Conservation (phyloP, 805 yeast species). For the Starmerella khaoyaiensis region DNA sequence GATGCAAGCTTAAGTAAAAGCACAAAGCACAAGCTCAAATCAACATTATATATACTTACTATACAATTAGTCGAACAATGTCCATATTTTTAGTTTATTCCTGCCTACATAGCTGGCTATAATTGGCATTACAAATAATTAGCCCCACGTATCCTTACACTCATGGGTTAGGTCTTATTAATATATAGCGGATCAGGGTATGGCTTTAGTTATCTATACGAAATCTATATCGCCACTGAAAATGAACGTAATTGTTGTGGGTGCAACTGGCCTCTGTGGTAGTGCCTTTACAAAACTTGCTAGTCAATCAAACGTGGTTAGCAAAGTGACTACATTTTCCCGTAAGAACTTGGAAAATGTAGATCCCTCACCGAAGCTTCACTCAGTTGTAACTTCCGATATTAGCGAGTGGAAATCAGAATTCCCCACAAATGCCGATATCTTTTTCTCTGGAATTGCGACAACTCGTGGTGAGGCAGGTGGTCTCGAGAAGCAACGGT, state of each 20-base stretch:
- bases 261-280: constrained; percentile 76
- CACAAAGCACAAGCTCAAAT: no score
- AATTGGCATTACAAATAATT: no score
- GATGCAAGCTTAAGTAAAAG: no score
- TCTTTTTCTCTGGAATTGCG: constrained; percentile 55
- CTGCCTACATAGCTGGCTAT: no score
- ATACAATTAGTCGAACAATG: no score
- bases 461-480: constrained; percentile 68
- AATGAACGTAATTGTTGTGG: constrained; percentile 30
- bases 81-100: no score
- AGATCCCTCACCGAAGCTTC: constrained; percentile 24
- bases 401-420: constrained; percentile 38
- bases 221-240: not conserved
- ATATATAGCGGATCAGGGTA: no score
- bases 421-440: constrained; percentile 27
- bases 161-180: no score
- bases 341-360: constrained; percentile 14
- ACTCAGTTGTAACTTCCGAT: constrained; percentile 35
- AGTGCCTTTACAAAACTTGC: constrained; percentile 39
- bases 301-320: constrained; percentile 28
- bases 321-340: constrained; percentile 35
- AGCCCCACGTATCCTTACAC: no score
- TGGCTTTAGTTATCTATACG: no score
- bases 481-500: constrained; percentile 50
- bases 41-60: no score